Conservation (phyloP, 2,329 filamentous ascomycete species). For the Exophiala sp. region DNA sequence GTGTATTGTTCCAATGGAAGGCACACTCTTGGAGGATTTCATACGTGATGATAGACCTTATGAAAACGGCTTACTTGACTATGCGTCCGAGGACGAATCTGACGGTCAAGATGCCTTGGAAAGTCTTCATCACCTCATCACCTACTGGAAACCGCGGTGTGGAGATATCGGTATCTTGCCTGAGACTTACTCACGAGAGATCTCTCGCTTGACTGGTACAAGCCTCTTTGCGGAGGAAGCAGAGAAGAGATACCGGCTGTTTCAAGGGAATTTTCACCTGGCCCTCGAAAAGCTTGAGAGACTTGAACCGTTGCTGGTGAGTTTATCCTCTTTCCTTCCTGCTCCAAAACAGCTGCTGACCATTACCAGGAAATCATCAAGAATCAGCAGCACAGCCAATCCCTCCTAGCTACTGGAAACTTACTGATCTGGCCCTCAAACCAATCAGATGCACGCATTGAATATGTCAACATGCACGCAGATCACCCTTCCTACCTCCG, state of each 20-base stretch:
- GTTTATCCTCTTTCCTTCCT: neutral
- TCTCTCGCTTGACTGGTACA: constrained; percentile 20
- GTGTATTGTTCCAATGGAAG: constrained; percentile 16
- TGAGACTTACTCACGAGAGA: constrained; percentile 19
- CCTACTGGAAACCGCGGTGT: constrained; percentile 23
- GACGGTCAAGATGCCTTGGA: constrained; percentile 18
- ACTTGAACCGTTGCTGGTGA: constrained; percentile 26
- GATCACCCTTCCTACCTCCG: constrained; percentile 15
- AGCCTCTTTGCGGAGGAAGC: constrained; percentile 21
- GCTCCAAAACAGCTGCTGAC: neutral
- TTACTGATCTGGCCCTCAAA: constrained; percentile 19
- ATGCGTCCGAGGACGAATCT: constrained; percentile 20
- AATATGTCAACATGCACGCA: constrained; percentile 10
- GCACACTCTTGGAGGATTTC: constrained; percentile 12
- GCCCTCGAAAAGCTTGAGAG: constrained; percentile 24
- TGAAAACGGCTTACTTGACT: constrained; percentile 14
- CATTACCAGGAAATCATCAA: constrained; percentile 16
- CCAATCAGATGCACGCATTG: constrained; percentile 8
- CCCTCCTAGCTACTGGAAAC: constrained; percentile 12
- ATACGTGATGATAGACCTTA: constrained; percentile 11
- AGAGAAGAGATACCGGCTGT: constrained; percentile 21
- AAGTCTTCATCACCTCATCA: constrained; percentile 16
- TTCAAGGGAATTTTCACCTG: constrained; percentile 19
- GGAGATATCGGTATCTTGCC: constrained; percentile 25
- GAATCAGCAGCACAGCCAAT: constrained; percentile 4